Evolutionary conservation across 1,139 yeast genomes (phyloP).

Genomic region (Taiozyma sp.): DNA sequence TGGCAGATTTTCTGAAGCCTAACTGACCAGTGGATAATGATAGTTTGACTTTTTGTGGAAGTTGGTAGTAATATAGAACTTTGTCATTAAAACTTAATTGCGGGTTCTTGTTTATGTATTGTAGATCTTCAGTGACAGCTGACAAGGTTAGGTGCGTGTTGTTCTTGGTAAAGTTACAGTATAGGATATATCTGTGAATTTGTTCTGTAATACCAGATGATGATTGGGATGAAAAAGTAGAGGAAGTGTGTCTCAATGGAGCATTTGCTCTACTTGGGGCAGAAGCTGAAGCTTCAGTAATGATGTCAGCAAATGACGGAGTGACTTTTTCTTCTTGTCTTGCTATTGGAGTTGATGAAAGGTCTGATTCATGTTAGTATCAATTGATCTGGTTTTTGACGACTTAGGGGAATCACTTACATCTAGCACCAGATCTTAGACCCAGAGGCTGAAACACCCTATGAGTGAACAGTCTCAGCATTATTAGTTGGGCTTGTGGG

Average conservation of each 20-base stretch:
- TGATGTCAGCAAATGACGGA: not conserved
- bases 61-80: slow-evolving; percentile 69
- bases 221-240: slow-evolving; percentile 1
- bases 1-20: slow-evolving; percentile 71
- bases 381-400: not conserved
- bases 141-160: slow-evolving; percentile 77
- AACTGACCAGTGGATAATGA: slow-evolving; percentile 67
- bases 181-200: slow-evolving; percentile 55
- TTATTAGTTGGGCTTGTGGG: not conserved
- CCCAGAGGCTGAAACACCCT: not conserved
- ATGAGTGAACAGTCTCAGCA: slow-evolving; percentile 1
- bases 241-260: slow-evolving; percentile 1
- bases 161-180: slow-evolving; percentile 73
- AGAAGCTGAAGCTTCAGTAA: not conserved
- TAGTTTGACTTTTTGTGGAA: slow-evolving; percentile 70
- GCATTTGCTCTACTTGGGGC: not conserved
- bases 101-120: slow-evolving; percentile 51
- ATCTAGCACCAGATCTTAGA: not conserved
- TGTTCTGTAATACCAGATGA: slow-evolving; percentile 8
- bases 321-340: not conserved
- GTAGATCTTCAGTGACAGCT: slow-evolving; percentile 62
- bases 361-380: slow-evolving; percentile 2
- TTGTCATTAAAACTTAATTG: slow-evolving; percentile 57
- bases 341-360: not conserved
- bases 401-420: not conserved